A percentile compares a stretch with the other conserved stretches of the same genome.
phyloP scores from a whole-genome alignment of 2,329 filamentous ascomycete species.

The Geoglossum cookeanum region DNA sequence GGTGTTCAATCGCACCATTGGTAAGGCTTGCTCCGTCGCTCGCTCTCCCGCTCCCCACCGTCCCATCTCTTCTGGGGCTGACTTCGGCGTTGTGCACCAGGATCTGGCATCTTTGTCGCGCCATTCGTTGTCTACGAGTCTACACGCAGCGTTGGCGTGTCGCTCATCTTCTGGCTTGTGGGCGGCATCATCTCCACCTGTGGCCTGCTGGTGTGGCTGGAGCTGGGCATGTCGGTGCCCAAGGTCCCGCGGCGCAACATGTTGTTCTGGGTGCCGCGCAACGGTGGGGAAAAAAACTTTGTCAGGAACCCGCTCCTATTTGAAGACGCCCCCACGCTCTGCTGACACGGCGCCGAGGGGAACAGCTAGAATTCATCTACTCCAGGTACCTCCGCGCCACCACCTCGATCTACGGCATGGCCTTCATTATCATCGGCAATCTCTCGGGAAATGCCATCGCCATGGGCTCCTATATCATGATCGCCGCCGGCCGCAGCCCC shows the following conservation, averaged over 20 bases:
- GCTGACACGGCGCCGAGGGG: background rate
- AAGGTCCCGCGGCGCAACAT: background rate
- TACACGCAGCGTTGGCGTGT: background rate
- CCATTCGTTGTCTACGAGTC: background rate
- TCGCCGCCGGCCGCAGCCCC: background rate
- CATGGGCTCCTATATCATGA: background rate
- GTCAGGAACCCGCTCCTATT: background rate
- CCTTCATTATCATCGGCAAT: background rate
- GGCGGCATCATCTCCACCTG: background rate
- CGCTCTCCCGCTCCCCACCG: too few species aligned
- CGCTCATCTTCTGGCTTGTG: background rate
- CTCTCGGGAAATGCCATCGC: background rate
- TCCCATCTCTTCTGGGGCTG: too few species aligned
- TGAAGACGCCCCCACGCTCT: too few species aligned
- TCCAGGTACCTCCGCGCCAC: background rate
- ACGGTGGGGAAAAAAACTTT: background rate
- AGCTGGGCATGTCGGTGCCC: background rate
- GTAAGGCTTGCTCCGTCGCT: too few species aligned
- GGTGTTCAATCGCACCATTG: too few species aligned
- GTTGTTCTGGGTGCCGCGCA: background rate
- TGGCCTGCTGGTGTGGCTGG: background rate
- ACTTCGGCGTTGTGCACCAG: background rate
- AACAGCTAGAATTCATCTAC: background rate
- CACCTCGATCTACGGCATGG: background rate
- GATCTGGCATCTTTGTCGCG: background rate